Conservation (phyloP, 352 stramenopile species). For the Pythium folliculosum region DNA sequence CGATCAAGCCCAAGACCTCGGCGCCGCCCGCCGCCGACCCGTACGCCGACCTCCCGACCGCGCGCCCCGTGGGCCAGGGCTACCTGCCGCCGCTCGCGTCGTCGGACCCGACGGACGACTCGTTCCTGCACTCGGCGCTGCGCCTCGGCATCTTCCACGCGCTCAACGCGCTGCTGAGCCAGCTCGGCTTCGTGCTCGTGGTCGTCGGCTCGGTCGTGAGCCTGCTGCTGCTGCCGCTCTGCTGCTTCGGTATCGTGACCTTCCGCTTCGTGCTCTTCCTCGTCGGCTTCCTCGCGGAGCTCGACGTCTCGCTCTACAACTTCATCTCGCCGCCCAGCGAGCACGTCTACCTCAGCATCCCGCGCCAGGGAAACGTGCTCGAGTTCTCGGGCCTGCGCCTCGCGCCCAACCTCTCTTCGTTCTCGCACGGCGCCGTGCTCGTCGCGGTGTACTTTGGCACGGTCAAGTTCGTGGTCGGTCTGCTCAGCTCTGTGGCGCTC, state of each 20-base stretch:
- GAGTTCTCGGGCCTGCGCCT: slow-evolving; percentile 53
- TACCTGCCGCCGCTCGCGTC: slow-evolving; percentile 14
- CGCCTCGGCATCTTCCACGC: slow-evolving; percentile 64
- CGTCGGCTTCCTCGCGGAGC: slow-evolving; percentile 51
- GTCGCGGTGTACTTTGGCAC: slow-evolving; percentile 64
- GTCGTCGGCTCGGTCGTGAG: slow-evolving; percentile 39
- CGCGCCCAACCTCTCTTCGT: slow-evolving; percentile 45
- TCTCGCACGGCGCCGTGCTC: slow-evolving; percentile 43
- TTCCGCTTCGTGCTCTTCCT: slow-evolving; percentile 58
- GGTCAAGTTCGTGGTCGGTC: slow-evolving; percentile 55
- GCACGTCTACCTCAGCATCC: slow-evolving; percentile 48
- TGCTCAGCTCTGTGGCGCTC: slow-evolving; percentile 53
- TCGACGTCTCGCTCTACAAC: slow-evolving; percentile 68
- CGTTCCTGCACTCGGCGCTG: slow-evolving; percentile 42
- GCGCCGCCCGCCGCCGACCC: slow-evolving; percentile 9
- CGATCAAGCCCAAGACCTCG: slow-evolving; percentile 19
- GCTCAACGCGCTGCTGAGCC: slow-evolving; percentile 54
- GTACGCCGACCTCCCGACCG: slow-evolving; percentile 29
- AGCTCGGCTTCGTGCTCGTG: slow-evolving; percentile 45
- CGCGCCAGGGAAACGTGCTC: slow-evolving; percentile 33
- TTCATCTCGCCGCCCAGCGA: slow-evolving; percentile 55
- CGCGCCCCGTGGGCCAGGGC: slow-evolving; percentile 19
- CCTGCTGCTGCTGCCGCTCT: slow-evolving; percentile 51
- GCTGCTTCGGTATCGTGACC: slow-evolving; percentile 53
- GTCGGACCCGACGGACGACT: not conserved